Evolutionary conservation across 768 basidiomycete species (phyloP).

Genomic region (Termitomyces sp.): DNA sequence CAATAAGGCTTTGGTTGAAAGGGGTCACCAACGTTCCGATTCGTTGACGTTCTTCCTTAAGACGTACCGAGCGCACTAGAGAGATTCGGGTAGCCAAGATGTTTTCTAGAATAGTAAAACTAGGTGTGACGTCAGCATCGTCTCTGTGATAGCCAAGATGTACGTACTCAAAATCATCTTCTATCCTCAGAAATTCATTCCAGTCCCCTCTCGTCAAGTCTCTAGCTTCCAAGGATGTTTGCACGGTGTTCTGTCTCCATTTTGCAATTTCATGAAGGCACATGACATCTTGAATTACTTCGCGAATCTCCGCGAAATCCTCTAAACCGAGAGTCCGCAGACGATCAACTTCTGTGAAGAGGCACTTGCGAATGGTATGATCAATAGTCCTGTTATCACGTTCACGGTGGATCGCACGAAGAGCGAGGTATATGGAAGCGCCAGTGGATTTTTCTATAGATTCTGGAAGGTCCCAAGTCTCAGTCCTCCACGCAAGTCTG

Average conservation of each 20-base stretch:
- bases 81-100: slow-evolving; percentile 81
- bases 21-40: slow-evolving; percentile 69
- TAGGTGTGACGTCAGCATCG: slow-evolving; percentile 3
- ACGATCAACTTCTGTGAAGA: slow-evolving; percentile 59
- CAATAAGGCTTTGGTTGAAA: slow-evolving; percentile 44
- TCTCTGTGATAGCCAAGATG: background rate
- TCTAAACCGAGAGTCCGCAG: slow-evolving; percentile 71
- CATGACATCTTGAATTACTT: slow-evolving; percentile 68
- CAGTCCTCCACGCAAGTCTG: slow-evolving; percentile 90
- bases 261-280: slow-evolving; percentile 73
- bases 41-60: slow-evolving; percentile 69
- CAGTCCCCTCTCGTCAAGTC: slow-evolving; percentile 31
- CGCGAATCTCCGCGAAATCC: slow-evolving; percentile 72
- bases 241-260: slow-evolving; percentile 47
- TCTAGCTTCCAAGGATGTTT: slow-evolving; percentile 29
- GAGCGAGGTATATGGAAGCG: slow-evolving; percentile 68
- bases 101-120: slow-evolving; percentile 73
- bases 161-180: slow-evolving; percentile 65
- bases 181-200: slow-evolving; percentile 43
- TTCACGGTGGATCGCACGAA: slow-evolving; percentile 82
- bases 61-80: slow-evolving; percentile 67
- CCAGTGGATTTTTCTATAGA: slow-evolving; percentile 43
- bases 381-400: slow-evolving; percentile 52
- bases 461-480: slow-evolving; percentile 92
- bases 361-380: slow-evolving; percentile 41